Evolutionary conservation across 1,284 basidiomycete species (phyloP).

Genomic region (Rhodotorula sp.): DNA sequence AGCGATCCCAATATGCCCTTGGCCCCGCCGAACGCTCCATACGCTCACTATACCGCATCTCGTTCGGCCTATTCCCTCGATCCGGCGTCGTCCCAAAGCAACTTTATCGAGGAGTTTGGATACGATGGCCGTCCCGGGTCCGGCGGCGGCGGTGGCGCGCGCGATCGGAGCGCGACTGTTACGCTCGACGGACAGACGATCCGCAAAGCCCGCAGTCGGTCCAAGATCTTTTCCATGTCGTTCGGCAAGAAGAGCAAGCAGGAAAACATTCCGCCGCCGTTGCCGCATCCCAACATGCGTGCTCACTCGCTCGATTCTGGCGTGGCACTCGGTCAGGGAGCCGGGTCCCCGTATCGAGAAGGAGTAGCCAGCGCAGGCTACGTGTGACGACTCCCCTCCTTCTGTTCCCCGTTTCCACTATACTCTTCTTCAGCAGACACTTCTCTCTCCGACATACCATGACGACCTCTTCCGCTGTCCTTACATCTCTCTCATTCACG

Average conservation of each 20-base stretch:
- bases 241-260: constrained; percentile 1
- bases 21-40: not conserved
- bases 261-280: not conserved
- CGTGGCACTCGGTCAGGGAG: not conserved
- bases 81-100: not conserved
- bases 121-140: not conserved
- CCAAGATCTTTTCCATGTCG: constrained; percentile 16
- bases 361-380: not conserved
- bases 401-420: not conserved
- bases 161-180: not conserved
- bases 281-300: not conserved
- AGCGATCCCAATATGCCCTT: not conserved
- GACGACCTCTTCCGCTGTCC: not conserved
- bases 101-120: constrained; percentile 6
- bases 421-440: not conserved
- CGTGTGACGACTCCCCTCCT: not conserved
- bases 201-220: constrained; percentile 5
- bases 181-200: not conserved
- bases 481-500: no score
- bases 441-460: not conserved
- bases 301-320: not conserved
- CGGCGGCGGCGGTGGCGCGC: not conserved
- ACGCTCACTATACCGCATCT: constrained; percentile 8
- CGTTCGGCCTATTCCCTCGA: constrained; percentile 27
- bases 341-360: not conserved